Evolutionary conservation across 345 rosid genomes (phyloP).

Genomic region (Eucalyptus tenuipes): DNA sequence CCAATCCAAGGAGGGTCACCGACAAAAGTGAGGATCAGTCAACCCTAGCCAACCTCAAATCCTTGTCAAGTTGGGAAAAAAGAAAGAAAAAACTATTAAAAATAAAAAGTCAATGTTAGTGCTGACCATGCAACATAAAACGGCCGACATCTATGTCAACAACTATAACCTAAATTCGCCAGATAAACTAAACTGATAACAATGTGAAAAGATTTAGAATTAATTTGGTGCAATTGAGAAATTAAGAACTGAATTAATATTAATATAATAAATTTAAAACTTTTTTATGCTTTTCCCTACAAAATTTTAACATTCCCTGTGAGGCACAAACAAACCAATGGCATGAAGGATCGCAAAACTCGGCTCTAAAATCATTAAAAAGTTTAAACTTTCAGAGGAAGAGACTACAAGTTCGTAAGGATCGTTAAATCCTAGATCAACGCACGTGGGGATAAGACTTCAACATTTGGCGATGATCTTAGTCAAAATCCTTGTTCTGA

Average conservation of each 20-base stretch:
- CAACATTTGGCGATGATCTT: background rate
- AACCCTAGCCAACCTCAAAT: too few relatives aligned
- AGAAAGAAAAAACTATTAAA: too few relatives aligned
- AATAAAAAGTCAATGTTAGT: accelerated
- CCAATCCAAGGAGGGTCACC: too few relatives aligned
- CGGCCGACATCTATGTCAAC: accelerated
- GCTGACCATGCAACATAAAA: accelerated
- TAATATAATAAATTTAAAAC: too few relatives aligned
- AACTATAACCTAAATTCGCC: too few relatives aligned
- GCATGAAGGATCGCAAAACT: background rate
- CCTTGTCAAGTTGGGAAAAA: background rate
- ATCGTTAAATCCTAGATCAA: background rate
- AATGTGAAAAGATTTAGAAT: accelerated
- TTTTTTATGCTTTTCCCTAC: background rate
- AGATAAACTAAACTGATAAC: accelerated
- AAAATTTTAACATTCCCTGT: too few relatives aligned
- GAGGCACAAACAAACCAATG: background rate
- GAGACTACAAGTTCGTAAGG: accelerated
- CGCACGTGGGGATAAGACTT: background rate
- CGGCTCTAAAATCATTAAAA: background rate
- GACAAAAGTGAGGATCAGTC: background rate
- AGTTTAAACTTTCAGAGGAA: accelerated
- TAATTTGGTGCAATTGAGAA: too few relatives aligned
- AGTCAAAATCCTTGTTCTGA: background rate
- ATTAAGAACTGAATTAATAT: accelerated